Base-by-base conservation (phyloP, 441 rosid species). In the Populus hybrid region DNA sequence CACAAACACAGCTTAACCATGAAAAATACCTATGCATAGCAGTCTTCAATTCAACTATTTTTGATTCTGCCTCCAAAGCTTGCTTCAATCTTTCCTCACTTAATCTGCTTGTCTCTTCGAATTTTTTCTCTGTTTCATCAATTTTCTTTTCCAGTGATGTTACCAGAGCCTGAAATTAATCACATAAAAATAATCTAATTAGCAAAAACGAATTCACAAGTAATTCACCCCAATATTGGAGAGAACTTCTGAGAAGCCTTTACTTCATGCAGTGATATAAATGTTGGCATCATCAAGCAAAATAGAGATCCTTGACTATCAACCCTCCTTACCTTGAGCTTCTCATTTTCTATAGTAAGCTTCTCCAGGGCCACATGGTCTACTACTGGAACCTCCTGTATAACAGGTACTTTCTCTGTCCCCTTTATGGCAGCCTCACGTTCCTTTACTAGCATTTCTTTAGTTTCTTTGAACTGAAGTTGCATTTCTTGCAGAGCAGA, bases 11-110 rank as follows among this genome's bases (percentile, higher is more conserved):
- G 63, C 24, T 59, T 77, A 72, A 76, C 67, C 67, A 71, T 56
- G 71, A 56, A 36, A 76, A 75, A 59, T 74, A 97, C 99, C 95
- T 93, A 69, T 94, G 93, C 98, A 94, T 89, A 72, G 86, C 91
- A 77, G 93, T 93, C 91, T 90, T 93, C 87, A 97, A 84, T 83
- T 88, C 91, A 80, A 93, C 92, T 70, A 94, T 76, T 86, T 89
- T 97, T 45, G 95, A 86, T 80, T 97, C 99, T 20, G 97, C 99
- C 28, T 89, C 99, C 84, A 87, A 36, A 79, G 99, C 98, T 84
- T 97, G 99, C 85, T 93, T 90, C 84, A 94, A 82, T 82, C 98
- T 89, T 83, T 94, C 98, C 85, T 97, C 97, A 78, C 99, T 90
- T 53, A 90, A 74, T 84, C 82, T 92, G 84, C 81, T 93, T 3